phyloP scores from a whole-genome alignment of 2,329 filamentous ascomycete species.

The Monilinia aucupariae region DNA sequence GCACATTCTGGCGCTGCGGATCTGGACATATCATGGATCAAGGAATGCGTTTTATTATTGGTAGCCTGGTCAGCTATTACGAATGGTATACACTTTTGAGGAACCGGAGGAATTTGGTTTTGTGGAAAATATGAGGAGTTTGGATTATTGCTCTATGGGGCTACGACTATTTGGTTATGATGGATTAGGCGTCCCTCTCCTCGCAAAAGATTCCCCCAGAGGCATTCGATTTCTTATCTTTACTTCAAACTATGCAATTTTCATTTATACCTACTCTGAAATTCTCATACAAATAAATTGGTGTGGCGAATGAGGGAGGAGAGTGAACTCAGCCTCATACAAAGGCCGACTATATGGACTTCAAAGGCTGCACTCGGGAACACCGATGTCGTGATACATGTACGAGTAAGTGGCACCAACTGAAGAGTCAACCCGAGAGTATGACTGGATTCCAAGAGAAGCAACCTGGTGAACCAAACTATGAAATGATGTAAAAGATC shows the following conservation, averaged over 20 bases:
- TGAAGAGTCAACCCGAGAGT: neutral
- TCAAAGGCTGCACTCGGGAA: conserved; percentile 7
- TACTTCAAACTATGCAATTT: neutral
- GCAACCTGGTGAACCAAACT: neutral
- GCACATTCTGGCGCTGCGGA: conserved; percentile 28
- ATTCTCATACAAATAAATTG: neutral
- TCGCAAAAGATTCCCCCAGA: conserved; percentile 1
- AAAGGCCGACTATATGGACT: neutral
- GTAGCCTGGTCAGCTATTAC: conserved; percentile 3
- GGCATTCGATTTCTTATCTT: neutral
- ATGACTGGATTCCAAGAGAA: neutral
- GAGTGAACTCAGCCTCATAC: conserved; percentile 4
- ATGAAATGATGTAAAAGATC: neutral
- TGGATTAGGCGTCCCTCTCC: conserved; percentile 4
- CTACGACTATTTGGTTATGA: neutral
- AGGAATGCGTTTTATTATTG: neutral
- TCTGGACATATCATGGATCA: conserved; percentile 22
- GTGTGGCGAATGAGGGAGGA: neutral
- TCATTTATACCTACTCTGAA: neutral
- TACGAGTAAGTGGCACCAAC: conserved; percentile 3
- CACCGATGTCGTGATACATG: conserved; percentile 3
- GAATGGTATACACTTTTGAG: neutral
- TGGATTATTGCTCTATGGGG: neutral
- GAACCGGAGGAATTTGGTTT: conserved; percentile 4
- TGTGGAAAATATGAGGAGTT: conserved; percentile 7